phyloP scores from a whole-genome alignment of 2,329 filamentous ascomycete genomes.

The Scedosporium apiospermum region DNA sequence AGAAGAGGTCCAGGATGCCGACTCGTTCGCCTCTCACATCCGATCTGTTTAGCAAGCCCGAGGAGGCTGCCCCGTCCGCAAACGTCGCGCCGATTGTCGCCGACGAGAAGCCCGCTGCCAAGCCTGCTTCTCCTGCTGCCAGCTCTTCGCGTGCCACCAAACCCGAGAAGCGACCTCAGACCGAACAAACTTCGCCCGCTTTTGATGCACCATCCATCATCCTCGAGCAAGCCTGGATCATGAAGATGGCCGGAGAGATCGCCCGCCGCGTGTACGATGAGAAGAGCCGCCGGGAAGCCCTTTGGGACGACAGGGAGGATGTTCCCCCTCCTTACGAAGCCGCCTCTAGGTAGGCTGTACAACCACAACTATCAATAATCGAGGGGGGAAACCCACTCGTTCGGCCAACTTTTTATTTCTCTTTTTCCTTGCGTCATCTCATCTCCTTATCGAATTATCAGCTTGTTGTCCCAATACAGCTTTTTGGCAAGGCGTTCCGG shows the following conservation, averaged over 20 bases:
- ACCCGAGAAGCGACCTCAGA: not conserved
- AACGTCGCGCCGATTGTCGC: not conserved
- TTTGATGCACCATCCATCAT: slow-evolving; percentile 39
- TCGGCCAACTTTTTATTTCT: not conserved
- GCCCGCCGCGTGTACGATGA: slow-evolving; percentile 81
- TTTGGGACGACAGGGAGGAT: slow-evolving; percentile 48
- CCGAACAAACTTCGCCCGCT: not conserved
- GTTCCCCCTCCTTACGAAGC: slow-evolving; percentile 54
- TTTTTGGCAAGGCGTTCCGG: not conserved
- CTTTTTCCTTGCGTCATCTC: not conserved
- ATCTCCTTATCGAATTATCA: not conserved
- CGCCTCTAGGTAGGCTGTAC: slow-evolving; percentile 15
- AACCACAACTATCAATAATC: not conserved
- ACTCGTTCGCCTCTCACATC: not conserved
- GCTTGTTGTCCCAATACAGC: not conserved
- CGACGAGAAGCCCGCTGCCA: not conserved
- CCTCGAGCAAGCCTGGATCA: slow-evolving; percentile 75
- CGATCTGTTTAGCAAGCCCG: slow-evolving; percentile 3
- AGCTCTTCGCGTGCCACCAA: not conserved
- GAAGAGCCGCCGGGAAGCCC: slow-evolving; percentile 49
- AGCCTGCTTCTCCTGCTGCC: no score
- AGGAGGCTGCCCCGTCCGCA: not conserved
- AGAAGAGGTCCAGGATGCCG: not conserved
- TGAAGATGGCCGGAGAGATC: slow-evolving; percentile 91
- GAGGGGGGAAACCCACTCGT: not conserved